Base-by-base conservation (phyloP, 2,329 filamentous ascomycete genomes). In the Diaporthe caulivora region DNA sequence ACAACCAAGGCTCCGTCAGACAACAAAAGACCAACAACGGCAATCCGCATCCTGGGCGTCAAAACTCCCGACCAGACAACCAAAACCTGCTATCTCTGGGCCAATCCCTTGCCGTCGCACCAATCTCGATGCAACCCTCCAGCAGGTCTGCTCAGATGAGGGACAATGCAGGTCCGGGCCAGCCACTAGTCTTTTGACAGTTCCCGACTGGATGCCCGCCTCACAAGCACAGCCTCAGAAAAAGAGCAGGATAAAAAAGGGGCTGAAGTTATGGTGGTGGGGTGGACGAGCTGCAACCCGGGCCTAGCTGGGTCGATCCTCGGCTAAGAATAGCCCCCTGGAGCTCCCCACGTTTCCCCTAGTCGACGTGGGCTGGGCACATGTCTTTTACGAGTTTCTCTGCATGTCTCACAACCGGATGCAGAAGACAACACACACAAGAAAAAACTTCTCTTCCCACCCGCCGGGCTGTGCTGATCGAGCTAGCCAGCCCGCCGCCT, bases 301-400 rank as follows among this genome's bases (percentile, higher is more conserved):
- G 68, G 53, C 47, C 68, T 62, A 34, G 55, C 44, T 51, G 69
- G 69, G 69, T 60, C 69, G 53, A 71, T 71, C 69, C 69, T 71
- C 55, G 29, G 44, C 69, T 71, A 71, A 71, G 69, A 71, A 71
- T 71, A 71, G 69, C 62, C 62, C 62, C 62, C 62, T 67, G 62
- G 62, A 67, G 44, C 57, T 62, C 69, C 69, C 69, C 69, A 71
- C 69, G 69, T 71, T 70, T 71, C 55, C 55, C 37, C 69, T 71
- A 71, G 69, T 60, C 51, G 34, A n/a, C n/a, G 44, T 29, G 37
- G 47, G 62, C 62, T 51, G 62, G 42, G 62, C 62, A 67, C 62
- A 67, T 67, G 62, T 67, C 62, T 67, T 67, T 67, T 67, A 67
- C 62, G 62, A 67, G 62, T 40, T 53, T 67, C 18, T 40, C 62